These are phyloP conservation scores for Mytilinidion resinicola DNA, from an alignment of 495 filamentous ascomycete genomes.

Conservation along the genomic window DNA sequence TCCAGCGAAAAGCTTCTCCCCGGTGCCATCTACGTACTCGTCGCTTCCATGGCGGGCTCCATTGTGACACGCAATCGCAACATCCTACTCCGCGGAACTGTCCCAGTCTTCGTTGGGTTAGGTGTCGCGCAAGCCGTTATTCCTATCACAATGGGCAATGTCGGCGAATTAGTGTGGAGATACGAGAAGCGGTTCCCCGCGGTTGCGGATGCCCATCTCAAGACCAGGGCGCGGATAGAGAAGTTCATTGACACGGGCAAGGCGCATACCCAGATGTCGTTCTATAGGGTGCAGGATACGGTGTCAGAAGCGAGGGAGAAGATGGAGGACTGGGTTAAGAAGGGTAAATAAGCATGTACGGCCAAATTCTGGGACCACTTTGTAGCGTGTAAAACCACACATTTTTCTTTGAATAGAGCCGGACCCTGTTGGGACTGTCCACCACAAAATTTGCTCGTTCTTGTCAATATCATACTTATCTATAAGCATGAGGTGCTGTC, in stretches of 20 bases:
- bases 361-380: background rate
- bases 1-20: slow-evolving; percentile 79
- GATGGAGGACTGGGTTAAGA: slow-evolving; percentile 82
- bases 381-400: too few species aligned
- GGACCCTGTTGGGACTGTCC: too few species aligned
- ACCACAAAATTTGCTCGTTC: too few species aligned
- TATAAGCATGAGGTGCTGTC: too few species aligned
- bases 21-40: slow-evolving; percentile 79
- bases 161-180: slow-evolving; percentile 73
- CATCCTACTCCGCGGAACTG: slow-evolving; percentile 63
- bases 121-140: slow-evolving; percentile 35
- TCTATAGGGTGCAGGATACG: slow-evolving; percentile 69
- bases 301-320: slow-evolving; percentile 64
- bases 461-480: too few species aligned
- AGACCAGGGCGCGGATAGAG: slow-evolving; percentile 57
- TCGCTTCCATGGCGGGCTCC: slow-evolving; percentile 84
- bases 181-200: slow-evolving; percentile 83
- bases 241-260: slow-evolving; percentile 62
- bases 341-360: slow-evolving; percentile 55
- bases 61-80: slow-evolving; percentile 83
- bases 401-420: too few species aligned
- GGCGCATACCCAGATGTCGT: slow-evolving; percentile 62
- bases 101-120: slow-evolving; percentile 44
- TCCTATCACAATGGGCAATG: slow-evolving; percentile 59
- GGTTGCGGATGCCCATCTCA: slow-evolving; percentile 69